phyloP scores from a whole-genome alignment of 352 stramenopile genomes.

The Pythium periplocum region DNA sequence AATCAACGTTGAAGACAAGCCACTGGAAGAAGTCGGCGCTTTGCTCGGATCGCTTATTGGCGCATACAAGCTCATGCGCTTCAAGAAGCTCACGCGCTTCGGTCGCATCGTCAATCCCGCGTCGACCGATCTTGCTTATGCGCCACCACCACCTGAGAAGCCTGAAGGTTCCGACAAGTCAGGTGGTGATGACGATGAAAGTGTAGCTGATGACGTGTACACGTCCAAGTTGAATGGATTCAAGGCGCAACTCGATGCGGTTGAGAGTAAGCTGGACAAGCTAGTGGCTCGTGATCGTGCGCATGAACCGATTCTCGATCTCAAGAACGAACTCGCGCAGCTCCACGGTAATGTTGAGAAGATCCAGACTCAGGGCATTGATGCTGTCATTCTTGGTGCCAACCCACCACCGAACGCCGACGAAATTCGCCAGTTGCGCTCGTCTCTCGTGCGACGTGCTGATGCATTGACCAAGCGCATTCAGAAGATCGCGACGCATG shows the following conservation, averaged over 20 bases:
- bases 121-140: slow-evolving; percentile 62
- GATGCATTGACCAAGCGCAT: slow-evolving; percentile 63
- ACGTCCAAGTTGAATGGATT: not conserved
- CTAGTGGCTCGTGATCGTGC: slow-evolving; percentile 43
- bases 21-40: slow-evolving; percentile 59
- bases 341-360: slow-evolving; percentile 70
- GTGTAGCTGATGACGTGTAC: slow-evolving; percentile 9
- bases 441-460: slow-evolving; percentile 52
- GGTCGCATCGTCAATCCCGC: slow-evolving; percentile 69
- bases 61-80: slow-evolving; percentile 63
- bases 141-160: slow-evolving; percentile 40
- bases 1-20: slow-evolving; percentile 68
- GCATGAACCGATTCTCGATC: slow-evolving; percentile 30
- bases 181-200: slow-evolving; percentile 25
- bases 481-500: slow-evolving; percentile 30
- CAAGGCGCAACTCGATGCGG: slow-evolving; percentile 21
- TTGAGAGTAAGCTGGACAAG: slow-evolving; percentile 44
- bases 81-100: slow-evolving; percentile 81
- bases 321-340: slow-evolving; percentile 65
- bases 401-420: slow-evolving; percentile 62
- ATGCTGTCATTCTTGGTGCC: slow-evolving; percentile 71
- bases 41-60: slow-evolving; percentile 55
- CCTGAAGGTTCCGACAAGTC: not conserved
- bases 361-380: slow-evolving; percentile 76
- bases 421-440: slow-evolving; percentile 65